Conservation (phyloP, 257 asterid genomes). For the Nicotiana tomentosiformis region DNA sequence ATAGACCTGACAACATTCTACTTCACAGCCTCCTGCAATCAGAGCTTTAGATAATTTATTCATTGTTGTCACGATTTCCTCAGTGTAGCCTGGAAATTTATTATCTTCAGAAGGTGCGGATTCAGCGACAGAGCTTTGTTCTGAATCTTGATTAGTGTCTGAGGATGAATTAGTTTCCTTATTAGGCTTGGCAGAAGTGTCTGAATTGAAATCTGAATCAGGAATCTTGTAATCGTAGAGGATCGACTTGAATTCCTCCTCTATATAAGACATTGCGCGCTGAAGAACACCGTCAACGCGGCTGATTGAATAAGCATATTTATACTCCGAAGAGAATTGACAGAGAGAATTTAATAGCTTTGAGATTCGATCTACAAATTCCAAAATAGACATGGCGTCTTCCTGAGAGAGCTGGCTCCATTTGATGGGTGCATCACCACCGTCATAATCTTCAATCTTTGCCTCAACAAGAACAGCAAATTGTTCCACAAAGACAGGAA, state of each 20-base stretch:
- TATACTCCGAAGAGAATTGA: conserved; percentile 40
- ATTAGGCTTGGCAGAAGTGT: background rate
- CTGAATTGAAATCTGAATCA: conserved; percentile 10
- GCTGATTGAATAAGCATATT: conserved; percentile 55
- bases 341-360: conserved; percentile 31
- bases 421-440: conserved; percentile 22
- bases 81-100: conserved; percentile 42
- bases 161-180: conserved; percentile 16
- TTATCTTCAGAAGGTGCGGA: conserved; percentile 8
- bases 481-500: conserved; percentile 61
- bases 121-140: conserved; percentile 16
- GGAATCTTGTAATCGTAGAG: conserved; percentile 42
- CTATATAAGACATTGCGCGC: conserved; percentile 63
- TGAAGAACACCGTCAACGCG: conserved; percentile 54
- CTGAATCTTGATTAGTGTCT: conserved; percentile 17
- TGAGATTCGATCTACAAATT: conserved; percentile 33
- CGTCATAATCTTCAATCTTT: conserved; percentile 42
- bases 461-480: conserved; percentile 63
- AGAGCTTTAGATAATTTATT: conserved; percentile 36
- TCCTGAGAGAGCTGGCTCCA: conserved; percentile 46
- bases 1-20: conserved; percentile 63
- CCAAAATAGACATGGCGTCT: conserved; percentile 43
- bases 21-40: conserved; percentile 53
- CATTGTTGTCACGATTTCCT: conserved; percentile 29
- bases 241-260: conserved; percentile 60